Base-by-base conservation (phyloP, 768 basidiomycete genomes). In the Russula ochroleuca region DNA sequence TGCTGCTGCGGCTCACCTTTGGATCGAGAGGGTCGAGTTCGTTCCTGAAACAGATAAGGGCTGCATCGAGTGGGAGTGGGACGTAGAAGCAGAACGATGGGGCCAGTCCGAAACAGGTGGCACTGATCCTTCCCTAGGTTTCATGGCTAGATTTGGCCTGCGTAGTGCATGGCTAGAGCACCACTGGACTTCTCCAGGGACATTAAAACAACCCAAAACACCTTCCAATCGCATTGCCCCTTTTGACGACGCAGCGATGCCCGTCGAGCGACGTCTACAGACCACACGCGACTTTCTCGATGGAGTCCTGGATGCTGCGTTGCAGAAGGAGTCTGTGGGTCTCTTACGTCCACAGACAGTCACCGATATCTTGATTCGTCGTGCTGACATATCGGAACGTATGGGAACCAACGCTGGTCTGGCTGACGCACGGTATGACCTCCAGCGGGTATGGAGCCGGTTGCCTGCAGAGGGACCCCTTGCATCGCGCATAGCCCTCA, bases 101-200 rank as follows among this genome's bases (percentile, higher is more conserved):
- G 77, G 84, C 9, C 84, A 75, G 68, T 63, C 76, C 31, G 62
- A 64, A 17, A 52, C 43, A 37, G 86, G 85, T 6, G 90, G 89
- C 52, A 91, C 89, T n/a, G 87, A 91, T 72, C 79, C 85, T 5
- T 81, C 75, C n/a, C 75, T 91, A 10, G 85, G 87, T 2, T 79
- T 82, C 70, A 77, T 75, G 68, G 87, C 79, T 23, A 76, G 86
- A 31, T 84, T 87, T 71, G 79, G 81, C 47, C 74, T 87, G 0
- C 84, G 89, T 38, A 80, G 81, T 35, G 87, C 89, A 14, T 92
- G 88, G 88, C 84, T 86, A 75, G 82, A 83, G 0, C 79, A 83
- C 62, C 77, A 87, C 65, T 88, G 88, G 85, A 84, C 64, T 21
- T 65, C 64, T 23, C 64, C 64, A 13, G 64, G 64, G 2, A 65